Percentiles rank a stretch among this genome's conserved stretches.
Conservation (phyloP, 345 rosid species). For the Anacardium occidentale region DNA sequence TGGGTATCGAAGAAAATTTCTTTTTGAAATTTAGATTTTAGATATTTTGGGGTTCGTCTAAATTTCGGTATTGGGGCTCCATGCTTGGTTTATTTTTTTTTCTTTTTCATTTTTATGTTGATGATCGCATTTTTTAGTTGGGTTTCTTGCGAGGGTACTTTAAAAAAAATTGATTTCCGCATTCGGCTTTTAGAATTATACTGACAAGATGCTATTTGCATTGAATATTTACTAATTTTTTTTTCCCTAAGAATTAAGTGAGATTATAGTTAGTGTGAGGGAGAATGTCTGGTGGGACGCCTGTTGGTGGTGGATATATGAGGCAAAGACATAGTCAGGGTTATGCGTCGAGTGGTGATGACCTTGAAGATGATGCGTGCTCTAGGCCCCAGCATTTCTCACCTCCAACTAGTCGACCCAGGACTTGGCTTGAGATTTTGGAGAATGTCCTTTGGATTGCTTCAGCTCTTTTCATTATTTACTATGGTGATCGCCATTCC, state of each 20-base stretch:
- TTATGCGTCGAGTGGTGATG: conserved; percentile 80
- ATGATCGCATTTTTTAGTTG: conserved; percentile 16
- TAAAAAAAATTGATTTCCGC: not conserved
- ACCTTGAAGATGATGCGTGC: conserved; percentile 89
- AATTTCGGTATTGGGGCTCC: not conserved
- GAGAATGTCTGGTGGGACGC: conserved; percentile 91
- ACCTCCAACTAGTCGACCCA: conserved; percentile 34
- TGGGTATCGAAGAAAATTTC: conserved; percentile 24
- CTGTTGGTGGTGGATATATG: conserved; percentile 79
- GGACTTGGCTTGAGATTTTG: conserved; percentile 65
- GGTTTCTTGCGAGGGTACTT: conserved; percentile 7
- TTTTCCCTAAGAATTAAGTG: conserved; percentile 13
- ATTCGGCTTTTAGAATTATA: not conserved
- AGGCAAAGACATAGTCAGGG: conserved; percentile 98
- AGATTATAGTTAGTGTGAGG: conserved; percentile 11
- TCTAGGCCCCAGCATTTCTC: conserved; percentile 65
- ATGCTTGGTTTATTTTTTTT: conserved; percentile 1
- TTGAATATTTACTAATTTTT: conserved; percentile 3
- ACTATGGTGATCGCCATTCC: conserved; percentile 76
- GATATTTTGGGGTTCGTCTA: conserved; percentile 20
- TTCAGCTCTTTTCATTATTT: conserved; percentile 68
- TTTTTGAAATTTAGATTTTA: conserved; percentile 28
- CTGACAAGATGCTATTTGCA: not conserved
- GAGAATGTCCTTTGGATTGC: conserved; percentile 87
- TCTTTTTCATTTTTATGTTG: not conserved